A percentile compares a stretch with the other conserved stretches of the same genome.
Conservation (phyloP, 2,329 filamentous ascomycete species). For the Paecilomyces variotii region DNA sequence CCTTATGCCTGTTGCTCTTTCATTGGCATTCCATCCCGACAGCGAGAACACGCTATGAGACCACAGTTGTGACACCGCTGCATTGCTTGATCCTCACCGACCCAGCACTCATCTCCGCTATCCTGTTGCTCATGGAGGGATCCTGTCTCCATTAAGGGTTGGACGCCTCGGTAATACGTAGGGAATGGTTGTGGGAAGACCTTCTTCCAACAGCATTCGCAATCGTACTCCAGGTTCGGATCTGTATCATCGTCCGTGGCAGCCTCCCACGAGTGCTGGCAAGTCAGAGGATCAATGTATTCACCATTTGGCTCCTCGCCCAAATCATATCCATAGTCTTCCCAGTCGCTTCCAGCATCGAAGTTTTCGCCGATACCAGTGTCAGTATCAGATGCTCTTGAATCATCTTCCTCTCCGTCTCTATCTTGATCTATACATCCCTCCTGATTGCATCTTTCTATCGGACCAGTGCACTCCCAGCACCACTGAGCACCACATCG, state of each 20-base stretch:
- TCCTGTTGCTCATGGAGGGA: constrained; percentile 1
- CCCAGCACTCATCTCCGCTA: not conserved
- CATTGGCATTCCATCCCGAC: not conserved
- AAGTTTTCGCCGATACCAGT: constrained; percentile 8
- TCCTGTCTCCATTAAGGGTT: constrained; percentile 5
- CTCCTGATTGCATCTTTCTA: constrained; percentile 20
- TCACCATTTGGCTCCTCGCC: constrained; percentile 12
- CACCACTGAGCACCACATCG: constrained; percentile 45
- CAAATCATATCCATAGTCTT: constrained; percentile 31
- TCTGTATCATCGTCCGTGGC: not conserved
- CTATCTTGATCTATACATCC: constrained; percentile 8
- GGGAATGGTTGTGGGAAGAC: not conserved
- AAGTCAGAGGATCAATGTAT: constrained; percentile 4
- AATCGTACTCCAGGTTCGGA: constrained; percentile 1
- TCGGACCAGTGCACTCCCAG: constrained; percentile 34
- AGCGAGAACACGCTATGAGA: not conserved
- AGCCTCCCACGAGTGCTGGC: constrained; percentile 3
- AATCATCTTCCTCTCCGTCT: not conserved
- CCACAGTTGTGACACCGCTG: not conserved
- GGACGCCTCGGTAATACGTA: constrained; percentile 2
- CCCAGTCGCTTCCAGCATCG: constrained; percentile 12
- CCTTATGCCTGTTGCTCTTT: not conserved
- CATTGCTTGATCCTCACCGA: not conserved
- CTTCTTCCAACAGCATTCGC: constrained; percentile 9
- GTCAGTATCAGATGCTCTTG: not conserved